Conservation (phyloP, 352 stramenopile species). For the Phytophthora sojae region DNA sequence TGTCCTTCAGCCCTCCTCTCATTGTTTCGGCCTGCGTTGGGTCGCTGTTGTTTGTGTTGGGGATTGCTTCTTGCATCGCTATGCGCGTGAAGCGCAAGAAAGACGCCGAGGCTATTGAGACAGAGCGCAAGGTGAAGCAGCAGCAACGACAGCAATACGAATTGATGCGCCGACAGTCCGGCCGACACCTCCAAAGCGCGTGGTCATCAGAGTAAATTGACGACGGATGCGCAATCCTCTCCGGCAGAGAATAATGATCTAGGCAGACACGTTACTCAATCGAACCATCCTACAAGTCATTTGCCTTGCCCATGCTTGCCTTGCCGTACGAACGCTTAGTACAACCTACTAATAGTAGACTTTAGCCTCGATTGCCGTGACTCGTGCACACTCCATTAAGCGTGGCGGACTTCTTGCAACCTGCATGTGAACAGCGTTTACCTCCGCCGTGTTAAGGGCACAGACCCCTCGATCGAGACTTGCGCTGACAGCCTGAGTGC, state of each 20-base stretch:
- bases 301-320: no score
- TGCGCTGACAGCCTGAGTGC: no score
- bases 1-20: conserved; percentile 37
- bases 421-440: no score
- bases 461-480: no score
- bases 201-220: conserved; percentile 26
- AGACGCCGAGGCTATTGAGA: conserved; percentile 19
- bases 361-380: no score
- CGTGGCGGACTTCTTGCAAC: no score
- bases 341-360: no score
- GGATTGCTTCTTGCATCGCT: conserved; percentile 24
- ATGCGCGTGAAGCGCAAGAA: conserved; percentile 27
- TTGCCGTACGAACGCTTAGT: no score
- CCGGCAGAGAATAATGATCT: no score
- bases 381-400: no score
- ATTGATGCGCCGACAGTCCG: conserved; percentile 28
- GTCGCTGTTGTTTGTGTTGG: conserved; percentile 20
- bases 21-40: conserved; percentile 27
- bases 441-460: no score
- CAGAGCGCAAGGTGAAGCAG: conserved; percentile 34
- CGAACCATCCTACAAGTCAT: neutral
- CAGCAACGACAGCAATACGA: conserved; percentile 40
- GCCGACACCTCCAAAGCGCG: conserved; percentile 30
- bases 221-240: no score
- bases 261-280: neutral